phyloP scores from a whole-genome alignment of 805 yeast genomes.

The Yueomyces sp. region DNA sequence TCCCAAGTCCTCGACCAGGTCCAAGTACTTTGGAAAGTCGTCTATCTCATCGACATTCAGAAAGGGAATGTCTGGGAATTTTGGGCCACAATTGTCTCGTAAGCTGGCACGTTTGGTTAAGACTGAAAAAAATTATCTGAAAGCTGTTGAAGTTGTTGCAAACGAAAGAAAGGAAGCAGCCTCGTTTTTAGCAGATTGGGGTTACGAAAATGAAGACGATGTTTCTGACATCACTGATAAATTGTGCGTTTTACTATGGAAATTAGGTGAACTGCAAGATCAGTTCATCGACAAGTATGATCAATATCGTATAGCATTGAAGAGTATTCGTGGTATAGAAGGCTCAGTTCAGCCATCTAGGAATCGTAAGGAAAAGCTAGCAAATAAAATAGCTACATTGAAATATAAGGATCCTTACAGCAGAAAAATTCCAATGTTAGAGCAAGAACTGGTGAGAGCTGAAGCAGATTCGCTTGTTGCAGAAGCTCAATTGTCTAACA shows the following conservation, averaged over 20 bases:
- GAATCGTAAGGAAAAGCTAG: constrained; percentile 93
- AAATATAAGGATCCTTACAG: constrained; percentile 98
- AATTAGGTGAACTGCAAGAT: constrained; percentile 96
- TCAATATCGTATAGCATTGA: constrained; percentile 91
- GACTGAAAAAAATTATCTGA: constrained; percentile 92
- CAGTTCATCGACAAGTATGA: constrained; percentile 97
- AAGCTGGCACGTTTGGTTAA: constrained; percentile 84
- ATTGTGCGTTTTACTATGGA: constrained; percentile 88
- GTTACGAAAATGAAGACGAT: constrained; percentile 95
- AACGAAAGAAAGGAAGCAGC: constrained; percentile 93
- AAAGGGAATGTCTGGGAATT: constrained; percentile 53
- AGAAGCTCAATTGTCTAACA: constrained; percentile 95
- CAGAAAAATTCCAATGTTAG: constrained; percentile 87
- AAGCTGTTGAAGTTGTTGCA: constrained; percentile 85
- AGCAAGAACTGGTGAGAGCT: constrained; percentile 97
- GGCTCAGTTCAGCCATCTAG: constrained; percentile 96
- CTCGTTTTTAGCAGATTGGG: constrained; percentile 94
- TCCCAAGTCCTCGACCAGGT: constrained; percentile 44
- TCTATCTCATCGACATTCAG: constrained; percentile 59
- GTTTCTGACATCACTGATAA: constrained; percentile 95
- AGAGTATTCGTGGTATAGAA: constrained; percentile 91
- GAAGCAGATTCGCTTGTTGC: constrained; percentile 99
- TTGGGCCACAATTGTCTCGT: constrained; percentile 91
- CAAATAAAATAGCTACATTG: constrained; percentile 93
- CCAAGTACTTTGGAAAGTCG: constrained; percentile 63